Evolutionary conservation across 2,329 filamentous ascomycete species (phyloP).

Genomic region (Nigrospora sphaerica): DNA sequence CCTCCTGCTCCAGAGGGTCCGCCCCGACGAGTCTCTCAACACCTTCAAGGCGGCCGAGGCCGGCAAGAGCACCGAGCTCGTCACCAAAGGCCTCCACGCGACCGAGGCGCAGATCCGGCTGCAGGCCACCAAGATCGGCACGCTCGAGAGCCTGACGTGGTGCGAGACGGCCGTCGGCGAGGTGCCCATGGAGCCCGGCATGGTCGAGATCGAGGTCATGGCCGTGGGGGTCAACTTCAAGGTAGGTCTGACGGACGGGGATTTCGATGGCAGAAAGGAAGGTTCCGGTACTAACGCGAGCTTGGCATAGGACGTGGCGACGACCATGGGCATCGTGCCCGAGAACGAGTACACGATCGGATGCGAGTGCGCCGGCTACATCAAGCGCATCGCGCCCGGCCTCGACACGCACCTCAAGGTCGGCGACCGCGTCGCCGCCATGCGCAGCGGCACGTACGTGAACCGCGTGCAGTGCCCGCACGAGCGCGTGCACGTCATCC

Average conservation of each 20-base stretch:
- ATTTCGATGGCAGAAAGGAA: no score
- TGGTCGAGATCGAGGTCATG: conserved; percentile 23
- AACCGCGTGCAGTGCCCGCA: conserved; percentile 24
- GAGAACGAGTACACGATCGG: conserved; percentile 4
- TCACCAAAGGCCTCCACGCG: conserved; percentile 1
- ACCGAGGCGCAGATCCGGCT: conserved; percentile 7
- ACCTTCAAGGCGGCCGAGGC: conserved; percentile 1
- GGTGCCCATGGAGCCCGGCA: conserved; percentile 5
- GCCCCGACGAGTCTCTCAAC: conserved; percentile 4
- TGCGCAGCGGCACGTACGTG: conserved; percentile 27
- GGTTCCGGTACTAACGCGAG: conserved; percentile 26
- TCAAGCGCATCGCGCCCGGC: conserved; percentile 7
- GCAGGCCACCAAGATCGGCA: conserved; percentile 1
- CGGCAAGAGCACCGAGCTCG: conserved; percentile 1
- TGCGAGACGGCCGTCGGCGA: conserved; percentile 6
- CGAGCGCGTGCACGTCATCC: conserved; percentile 25
- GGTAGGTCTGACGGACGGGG: background rate
- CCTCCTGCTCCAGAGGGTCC: conserved; percentile 4
- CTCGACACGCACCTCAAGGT: conserved; percentile 7
- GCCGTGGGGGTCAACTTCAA: conserved; percentile 29
- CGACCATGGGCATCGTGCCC: conserved; percentile 8
- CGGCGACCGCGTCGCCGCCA: conserved; percentile 19
- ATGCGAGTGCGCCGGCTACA: conserved; percentile 10
- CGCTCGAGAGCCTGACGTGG: conserved; percentile 4
- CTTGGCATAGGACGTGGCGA: conserved; percentile 14